Conservation (phyloP, 306 rosid genomes). For the Astragalus glycyphyllos region DNA sequence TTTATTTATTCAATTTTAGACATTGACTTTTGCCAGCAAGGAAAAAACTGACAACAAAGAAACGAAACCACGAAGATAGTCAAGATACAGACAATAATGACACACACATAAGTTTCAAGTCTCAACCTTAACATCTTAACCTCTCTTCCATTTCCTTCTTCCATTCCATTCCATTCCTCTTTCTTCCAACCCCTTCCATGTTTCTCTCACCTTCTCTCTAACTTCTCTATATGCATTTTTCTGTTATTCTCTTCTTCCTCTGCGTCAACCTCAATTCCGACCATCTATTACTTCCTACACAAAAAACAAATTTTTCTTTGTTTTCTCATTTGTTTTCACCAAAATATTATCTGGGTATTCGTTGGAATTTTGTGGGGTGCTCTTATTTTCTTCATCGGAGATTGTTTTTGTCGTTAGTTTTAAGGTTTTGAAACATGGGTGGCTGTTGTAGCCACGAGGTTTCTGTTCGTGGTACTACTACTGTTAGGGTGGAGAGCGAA, state of each 20-base stretch:
- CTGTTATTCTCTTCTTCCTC: background rate
- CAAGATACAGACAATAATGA: conserved; percentile 33
- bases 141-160: conserved; percentile 19
- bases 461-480: conserved; percentile 39
- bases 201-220: conserved; percentile 9
- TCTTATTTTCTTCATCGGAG: background rate
- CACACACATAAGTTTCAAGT: conserved; percentile 13
- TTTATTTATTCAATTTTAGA: background rate
- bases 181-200: background rate
- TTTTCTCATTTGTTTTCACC: conserved; percentile 26
- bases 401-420: background rate
- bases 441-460: conserved; percentile 59
- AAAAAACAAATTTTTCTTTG: conserved; percentile 17
- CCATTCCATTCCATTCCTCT: background rate
- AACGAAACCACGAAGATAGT: conserved; percentile 34
- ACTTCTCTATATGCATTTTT: background rate
- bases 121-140: conserved; percentile 28
- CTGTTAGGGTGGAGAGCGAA: conserved; percentile 48
- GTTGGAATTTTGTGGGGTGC: conserved; percentile 42
- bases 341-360: conserved; percentile 40
- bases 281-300: background rate
- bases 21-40: conserved; percentile 41
- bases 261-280: background rate
- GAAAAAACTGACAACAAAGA: conserved; percentile 16
- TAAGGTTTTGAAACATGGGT: conserved; percentile 59